A percentile compares a stretch with the other conserved stretches of the same genome.
phyloP scores from a whole-genome alignment of 371 early-diverging fungal genomes.

The Dichotomocladium elegans region DNA sequence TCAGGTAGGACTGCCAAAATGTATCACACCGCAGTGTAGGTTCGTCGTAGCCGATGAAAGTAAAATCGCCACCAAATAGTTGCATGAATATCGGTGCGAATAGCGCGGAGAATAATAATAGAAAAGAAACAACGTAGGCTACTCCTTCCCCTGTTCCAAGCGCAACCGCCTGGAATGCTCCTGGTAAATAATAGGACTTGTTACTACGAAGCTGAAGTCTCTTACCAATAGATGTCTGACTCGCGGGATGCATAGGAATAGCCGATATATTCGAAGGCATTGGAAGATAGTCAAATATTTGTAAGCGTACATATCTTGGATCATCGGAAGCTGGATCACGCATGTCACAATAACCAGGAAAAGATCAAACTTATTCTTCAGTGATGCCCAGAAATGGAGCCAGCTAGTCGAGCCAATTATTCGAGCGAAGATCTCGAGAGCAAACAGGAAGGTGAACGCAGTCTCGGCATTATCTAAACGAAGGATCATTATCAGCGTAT shows the following conservation, averaged over 20 bases:
- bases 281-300: slow-evolving; percentile 57
- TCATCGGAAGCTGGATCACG: slow-evolving; percentile 50
- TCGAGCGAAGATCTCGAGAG: slow-evolving; percentile 47
- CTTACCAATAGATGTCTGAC: slow-evolving; percentile 47
- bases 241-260: slow-evolving; percentile 53
- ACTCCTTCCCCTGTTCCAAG: slow-evolving; percentile 49
- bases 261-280: slow-evolving; percentile 45
- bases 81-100: slow-evolving; percentile 45
- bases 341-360: slow-evolving; percentile 49
- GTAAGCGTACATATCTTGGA: slow-evolving; percentile 43
- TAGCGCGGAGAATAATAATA: slow-evolving; percentile 35
- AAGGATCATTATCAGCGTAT: background rate
- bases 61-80: slow-evolving; percentile 46
- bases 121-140: slow-evolving; percentile 36
- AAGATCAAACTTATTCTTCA: slow-evolving; percentile 45
- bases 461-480: slow-evolving; percentile 41
- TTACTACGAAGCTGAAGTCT: no score
- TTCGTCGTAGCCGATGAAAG: slow-evolving; percentile 14
- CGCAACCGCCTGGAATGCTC: slow-evolving; percentile 29
- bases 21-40: slow-evolving; percentile 36
- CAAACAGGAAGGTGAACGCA: slow-evolving; percentile 48
- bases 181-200: background rate
- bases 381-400: slow-evolving; percentile 47
- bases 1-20: slow-evolving; percentile 43
- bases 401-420: slow-evolving; percentile 44